Evolutionary conservation across 2,329 filamentous ascomycete species (phyloP), one percentile per base, ranked within the genome.

Genomic region (Hypocreales sp.): DNA sequence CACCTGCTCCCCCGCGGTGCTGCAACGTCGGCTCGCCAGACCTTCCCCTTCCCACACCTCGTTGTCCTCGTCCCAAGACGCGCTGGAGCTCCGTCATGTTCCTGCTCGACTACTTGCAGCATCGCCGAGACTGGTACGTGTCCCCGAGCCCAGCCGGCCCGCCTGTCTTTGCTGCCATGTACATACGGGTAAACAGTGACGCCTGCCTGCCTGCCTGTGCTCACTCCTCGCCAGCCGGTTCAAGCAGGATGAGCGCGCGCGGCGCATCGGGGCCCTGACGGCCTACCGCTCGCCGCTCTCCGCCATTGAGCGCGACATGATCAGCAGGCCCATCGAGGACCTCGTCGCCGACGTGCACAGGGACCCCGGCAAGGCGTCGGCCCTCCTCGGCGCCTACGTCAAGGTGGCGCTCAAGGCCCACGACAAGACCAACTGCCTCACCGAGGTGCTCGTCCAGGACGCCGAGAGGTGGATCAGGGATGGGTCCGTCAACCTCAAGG

Each of bases 391-490:
- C 33, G 73, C 83, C 8, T 95, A 94, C 48, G 79, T 79, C 42
- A 93, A 92, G 51, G 75, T 87, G 13, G 79, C 86, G 0, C 48
- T 92, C 28, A 77, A 74, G 44, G 86, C 83, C 2, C 87, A 94
- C 20, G 66, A 76, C 35, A 78, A 78, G 53, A 93, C 84, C 3
- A 94, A 94, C 50, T 92, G 82, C 45, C 55, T 92, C 9, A 94
- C 87, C 0, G 86, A 94, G 53, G 60, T 94, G 30, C 69, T 94
- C 57, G 66, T 94, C 20, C 62, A 70, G 0, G 75, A 77, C 30
- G 82, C 83, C 0, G 81, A 92, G 51, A 53, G 60, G 29, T 93
- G 83, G 82, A 48, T 70, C 12, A 36, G 44, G 4, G 55, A 64
- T 30, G 61, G 58, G 8, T 61, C 56, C 7, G 59, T 72, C 46